Evolutionary conservation across 495 filamentous ascomycete species (phyloP), one percentile per base, ranked within the genome.

Genomic region (Glonium stellatum): DNA sequence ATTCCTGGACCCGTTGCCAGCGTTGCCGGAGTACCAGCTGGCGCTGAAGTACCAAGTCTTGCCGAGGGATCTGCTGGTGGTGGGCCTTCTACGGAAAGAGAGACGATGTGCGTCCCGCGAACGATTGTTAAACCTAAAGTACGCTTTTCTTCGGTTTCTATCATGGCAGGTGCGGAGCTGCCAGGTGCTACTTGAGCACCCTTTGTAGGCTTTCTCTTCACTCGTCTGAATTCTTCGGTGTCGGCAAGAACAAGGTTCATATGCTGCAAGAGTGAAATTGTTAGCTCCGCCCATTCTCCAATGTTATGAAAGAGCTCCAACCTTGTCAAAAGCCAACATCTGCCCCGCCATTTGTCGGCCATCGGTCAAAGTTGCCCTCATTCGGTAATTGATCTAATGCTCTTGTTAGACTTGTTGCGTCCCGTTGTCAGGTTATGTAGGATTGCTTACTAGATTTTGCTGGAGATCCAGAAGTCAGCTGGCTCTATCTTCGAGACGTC

Each of bases 161-260:
- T 78, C 49, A 87, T 79, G 51, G 85, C 80, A 51, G 77, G 71
- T 52, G 80, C 72, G 22, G 74, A 66, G 36, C 76, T 78, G 56
- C 88, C 86, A 13, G 87, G 88, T 62, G 90, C 84, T 44, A 83
- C 75, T 31, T 31, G 27, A 31, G 79, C 73, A 54, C 83, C 77
- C 78, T 95, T 95, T 47, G 80, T 76, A 60, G 87, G 83, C 79
- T 92, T 96, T 70, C 89, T 84, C 78, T 93, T 95, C 60, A 92
- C 89, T 66, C 88, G 87, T 68, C 93, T 92, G 75, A 97, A 97
- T 75, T 99, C 93, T 82, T 99, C 93, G 70, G 95, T 97, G 70
- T 99, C 93, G 71, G 92, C 95, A 50, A 99, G 85, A 60, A 99
- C 93, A 61, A 99, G 84, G 75, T 99, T 99, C 95, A 97, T 97